Conservation (phyloP, 2,329 filamentous ascomycete species). For the Zarea fungicola region DNA sequence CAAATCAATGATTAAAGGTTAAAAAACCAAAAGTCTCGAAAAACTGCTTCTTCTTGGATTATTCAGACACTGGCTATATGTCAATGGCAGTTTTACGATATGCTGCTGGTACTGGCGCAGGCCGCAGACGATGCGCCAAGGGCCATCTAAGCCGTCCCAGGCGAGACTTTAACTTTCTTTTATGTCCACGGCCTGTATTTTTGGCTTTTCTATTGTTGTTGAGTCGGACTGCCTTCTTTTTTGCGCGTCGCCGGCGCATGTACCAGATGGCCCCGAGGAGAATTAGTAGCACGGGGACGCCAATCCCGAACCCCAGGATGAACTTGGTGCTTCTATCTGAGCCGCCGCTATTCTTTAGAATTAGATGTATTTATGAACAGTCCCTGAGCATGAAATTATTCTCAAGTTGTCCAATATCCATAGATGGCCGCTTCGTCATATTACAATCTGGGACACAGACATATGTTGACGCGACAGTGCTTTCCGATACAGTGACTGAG, state of each 20-base stretch:
- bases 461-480: too few species aligned
- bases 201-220: background rate
- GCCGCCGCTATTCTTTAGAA: background rate
- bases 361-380: too few species aligned
- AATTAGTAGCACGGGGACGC: conserved; percentile 4
- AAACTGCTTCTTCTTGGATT: too few species aligned
- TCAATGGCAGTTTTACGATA: conserved; percentile 1
- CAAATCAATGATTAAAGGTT: too few species aligned
- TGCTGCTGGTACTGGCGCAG: background rate
- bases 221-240: background rate
- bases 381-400: too few species aligned
- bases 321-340: background rate
- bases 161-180: background rate
- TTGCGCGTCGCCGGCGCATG: background rate
- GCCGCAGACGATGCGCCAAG: conserved; percentile 1
- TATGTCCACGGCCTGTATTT: background rate
- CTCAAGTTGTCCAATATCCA: too few species aligned
- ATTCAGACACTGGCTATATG: background rate
- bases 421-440: too few species aligned
- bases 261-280: conserved; percentile 4
- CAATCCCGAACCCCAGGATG: conserved; percentile 10
- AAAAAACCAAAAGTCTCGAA: too few species aligned
- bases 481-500: too few species aligned
- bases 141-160: conserved; percentile 1
- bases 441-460: too few species aligned